Evolutionary conservation across 2,329 filamentous ascomycete genomes (phyloP).

Genomic region (Fusarium sp.): DNA sequence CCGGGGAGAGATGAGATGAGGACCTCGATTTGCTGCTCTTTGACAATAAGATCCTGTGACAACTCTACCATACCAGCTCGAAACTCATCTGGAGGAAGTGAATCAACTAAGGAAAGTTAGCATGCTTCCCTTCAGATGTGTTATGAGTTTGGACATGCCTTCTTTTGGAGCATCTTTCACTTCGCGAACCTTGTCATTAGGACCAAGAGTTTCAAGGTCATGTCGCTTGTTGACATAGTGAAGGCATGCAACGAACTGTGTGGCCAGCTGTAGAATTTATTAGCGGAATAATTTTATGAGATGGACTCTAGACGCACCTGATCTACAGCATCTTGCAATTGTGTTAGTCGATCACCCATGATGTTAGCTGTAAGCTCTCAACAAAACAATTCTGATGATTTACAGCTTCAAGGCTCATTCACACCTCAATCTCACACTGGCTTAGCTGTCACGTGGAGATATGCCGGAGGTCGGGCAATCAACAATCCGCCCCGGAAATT

Average conservation of each 20-base stretch:
- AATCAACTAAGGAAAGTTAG: conserved; percentile 59
- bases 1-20: conserved; percentile 80
- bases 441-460: conserved; percentile 33
- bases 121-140: neutral
- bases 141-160: conserved; percentile 48
- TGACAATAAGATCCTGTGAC: conserved; percentile 78
- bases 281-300: neutral
- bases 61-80: conserved; percentile 75
- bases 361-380: conserved; percentile 25
- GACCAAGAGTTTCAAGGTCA: conserved; percentile 68
- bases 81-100: conserved; percentile 72
- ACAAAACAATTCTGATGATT: neutral
- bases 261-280: conserved; percentile 62
- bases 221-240: conserved; percentile 76
- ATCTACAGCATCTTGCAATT: conserved; percentile 86
- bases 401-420: neutral
- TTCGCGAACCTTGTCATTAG: conserved; percentile 68
- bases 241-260: conserved; percentile 74
- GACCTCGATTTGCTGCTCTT: conserved; percentile 84
- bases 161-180: conserved; percentile 65
- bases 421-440: neutral
- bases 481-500: conserved; percentile 41
- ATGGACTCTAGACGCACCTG: conserved; percentile 63
- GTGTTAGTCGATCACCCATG: conserved; percentile 82
- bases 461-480: conserved; percentile 42